Conservation (phyloP, 164 flowering plant species). For the Piper betle region DNA sequence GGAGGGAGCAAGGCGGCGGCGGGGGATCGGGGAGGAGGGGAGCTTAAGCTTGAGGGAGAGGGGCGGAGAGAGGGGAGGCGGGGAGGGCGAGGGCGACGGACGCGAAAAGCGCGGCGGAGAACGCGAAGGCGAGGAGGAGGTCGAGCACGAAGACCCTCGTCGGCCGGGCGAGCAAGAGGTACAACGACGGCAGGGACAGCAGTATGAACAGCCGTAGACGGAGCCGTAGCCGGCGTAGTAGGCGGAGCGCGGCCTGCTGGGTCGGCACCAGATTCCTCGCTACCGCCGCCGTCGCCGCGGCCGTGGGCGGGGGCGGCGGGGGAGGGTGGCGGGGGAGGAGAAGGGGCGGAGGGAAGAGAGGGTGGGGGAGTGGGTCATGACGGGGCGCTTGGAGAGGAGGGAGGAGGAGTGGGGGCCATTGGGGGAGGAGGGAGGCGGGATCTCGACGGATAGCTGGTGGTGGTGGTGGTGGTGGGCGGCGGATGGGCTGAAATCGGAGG, state of each 20-base stretch:
- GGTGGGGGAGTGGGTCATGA: slow-evolving; percentile 23
- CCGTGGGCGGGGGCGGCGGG: not conserved
- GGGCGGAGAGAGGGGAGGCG: slow-evolving; percentile 39
- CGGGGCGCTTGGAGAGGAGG: slow-evolving; percentile 26
- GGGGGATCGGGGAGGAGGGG: too few species aligned
- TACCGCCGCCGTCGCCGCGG: not conserved
- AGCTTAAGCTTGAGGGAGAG: too few species aligned
- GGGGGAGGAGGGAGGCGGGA: slow-evolving; percentile 1
- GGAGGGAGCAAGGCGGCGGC: slow-evolving; percentile 19
- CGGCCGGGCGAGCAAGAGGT: slow-evolving; percentile 37
- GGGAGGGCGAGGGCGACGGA: slow-evolving; percentile 44
- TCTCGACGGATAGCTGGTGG: slow-evolving; percentile 2
- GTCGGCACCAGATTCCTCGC: slow-evolving; percentile 1
- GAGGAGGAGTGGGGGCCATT: not conserved
- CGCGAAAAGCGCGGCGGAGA: slow-evolving; percentile 32
- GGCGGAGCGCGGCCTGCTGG: slow-evolving; percentile 9
- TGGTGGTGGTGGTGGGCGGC: slow-evolving; percentile 14
- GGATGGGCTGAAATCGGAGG: slow-evolving; percentile 34
- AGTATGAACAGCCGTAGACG: slow-evolving; percentile 32
- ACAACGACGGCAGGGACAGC: slow-evolving; percentile 40
- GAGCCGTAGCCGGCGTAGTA: slow-evolving; percentile 21
- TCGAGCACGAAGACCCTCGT: slow-evolving; percentile 28
- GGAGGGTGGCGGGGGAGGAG: slow-evolving; percentile 2
- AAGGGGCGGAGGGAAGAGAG: slow-evolving; percentile 9
- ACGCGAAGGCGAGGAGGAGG: slow-evolving; percentile 37